Percentiles rank a stretch among this genome's conserved stretches.
These are phyloP conservation scores for Graphilbum sp. DNA, from an alignment of 2,329 filamentous ascomycete species.

Conservation along the genomic window DNA sequence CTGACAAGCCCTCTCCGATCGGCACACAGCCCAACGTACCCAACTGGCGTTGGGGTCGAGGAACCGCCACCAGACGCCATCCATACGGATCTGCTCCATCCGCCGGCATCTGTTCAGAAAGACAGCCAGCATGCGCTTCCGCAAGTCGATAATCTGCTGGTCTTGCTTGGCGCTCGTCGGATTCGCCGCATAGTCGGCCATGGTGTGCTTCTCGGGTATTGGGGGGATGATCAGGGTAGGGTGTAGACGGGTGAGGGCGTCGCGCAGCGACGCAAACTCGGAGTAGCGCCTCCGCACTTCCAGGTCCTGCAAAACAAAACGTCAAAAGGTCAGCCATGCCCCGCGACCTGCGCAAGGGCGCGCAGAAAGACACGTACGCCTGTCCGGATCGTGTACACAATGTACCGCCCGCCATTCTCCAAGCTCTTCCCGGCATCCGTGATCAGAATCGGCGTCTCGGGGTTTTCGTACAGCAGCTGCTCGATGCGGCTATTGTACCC, in stretches of 20 bases:
- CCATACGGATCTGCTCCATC: constrained; percentile 82
- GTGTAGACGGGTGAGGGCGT: constrained; percentile 78
- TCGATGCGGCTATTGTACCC: constrained; percentile 92
- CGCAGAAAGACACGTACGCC: constrained; percentile 29
- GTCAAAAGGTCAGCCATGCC: not conserved
- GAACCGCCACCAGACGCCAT: constrained; percentile 96
- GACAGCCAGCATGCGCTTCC: constrained; percentile 92
- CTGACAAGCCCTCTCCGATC: no score
- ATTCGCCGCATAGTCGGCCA: constrained; percentile 96
- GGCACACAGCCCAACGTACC: constrained; percentile 38
- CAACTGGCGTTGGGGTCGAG: constrained; percentile 96
- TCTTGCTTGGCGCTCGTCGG: constrained; percentile 97
- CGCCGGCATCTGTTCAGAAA: constrained; percentile 85
- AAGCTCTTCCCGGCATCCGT: constrained; percentile 89
- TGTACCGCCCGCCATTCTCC: constrained; percentile 83
- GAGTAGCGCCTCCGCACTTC: constrained; percentile 93
- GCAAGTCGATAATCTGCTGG: constrained; percentile 85
- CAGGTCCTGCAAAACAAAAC: constrained; percentile 74
- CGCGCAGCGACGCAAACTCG: constrained; percentile 81
- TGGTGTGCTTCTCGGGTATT: constrained; percentile 96
- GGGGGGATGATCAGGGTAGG: constrained; percentile 91
- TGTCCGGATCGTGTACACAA: constrained; percentile 93
- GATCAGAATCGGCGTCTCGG: constrained; percentile 76
- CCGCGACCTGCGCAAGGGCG: not conserved
- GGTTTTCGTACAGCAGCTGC: constrained; percentile 93